Evolutionary conservation across 23 red algal genomes (phyloP), one percentile per base, ranked within the genome.

Genomic region (Gracilaria caudata): DNA sequence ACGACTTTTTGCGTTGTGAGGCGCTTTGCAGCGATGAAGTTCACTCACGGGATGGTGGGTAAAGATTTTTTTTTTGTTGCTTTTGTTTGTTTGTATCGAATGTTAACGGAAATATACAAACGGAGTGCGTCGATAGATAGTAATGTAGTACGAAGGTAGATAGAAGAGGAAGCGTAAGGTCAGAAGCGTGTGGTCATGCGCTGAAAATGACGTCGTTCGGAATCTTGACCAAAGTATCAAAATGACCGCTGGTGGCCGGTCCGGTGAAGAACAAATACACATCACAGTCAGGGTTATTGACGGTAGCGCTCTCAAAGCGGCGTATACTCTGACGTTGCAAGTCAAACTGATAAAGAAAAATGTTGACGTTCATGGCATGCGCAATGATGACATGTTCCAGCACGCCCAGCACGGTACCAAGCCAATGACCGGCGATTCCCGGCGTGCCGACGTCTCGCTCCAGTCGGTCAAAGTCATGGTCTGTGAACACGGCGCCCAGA

Each of bases 221-320:
- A 44, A 89, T 68, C 64, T 89, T 89, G 57, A 89, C 56, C 70
- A 89, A 72, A 23, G 74, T 79, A 44, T 89, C 86, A 79, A 89
- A 89, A 79, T 89, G 86, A 54, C 86, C 86, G 33, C 73, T 54
- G 38, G 86, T 68, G 49, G 86, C 54, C 21, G 86, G 86, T 66
- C 86, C 86, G 11, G 86, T 89, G 43, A 89, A 89, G 59, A 89
- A 79, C 55, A 89, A 46, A 46, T 51, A 79, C 1, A 89, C 74
- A 54, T 89, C 73, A 38, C 86, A 89, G 37, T 89, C 86, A 14
- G 73, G 43, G 39, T 44, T 79, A 30, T 64, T 26, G 51, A 89
- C 86, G 17, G 35, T 55, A 20, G 74, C 86, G 23, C 64, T 68
- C 73, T 89, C 86, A 80, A 89, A 89, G 35, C 59, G 86, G 33